Conservation (phyloP, 116 monocot species). For the Cymodocea nodosa region DNA sequence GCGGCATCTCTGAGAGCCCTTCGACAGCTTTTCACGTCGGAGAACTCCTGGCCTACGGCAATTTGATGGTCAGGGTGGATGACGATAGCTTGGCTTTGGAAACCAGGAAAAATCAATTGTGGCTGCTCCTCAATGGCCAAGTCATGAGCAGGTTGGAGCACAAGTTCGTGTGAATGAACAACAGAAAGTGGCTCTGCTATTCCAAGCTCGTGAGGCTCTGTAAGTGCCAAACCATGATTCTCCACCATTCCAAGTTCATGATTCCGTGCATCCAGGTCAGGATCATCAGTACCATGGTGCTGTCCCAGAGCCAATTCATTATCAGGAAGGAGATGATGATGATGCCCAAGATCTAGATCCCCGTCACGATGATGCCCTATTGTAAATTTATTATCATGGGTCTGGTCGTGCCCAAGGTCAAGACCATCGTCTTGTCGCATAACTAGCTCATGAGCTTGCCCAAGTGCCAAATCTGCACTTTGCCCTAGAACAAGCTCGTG, state of each 20-base stretch:
- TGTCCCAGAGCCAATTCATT: constrained; percentile 61
- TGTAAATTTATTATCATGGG: constrained; percentile 34
- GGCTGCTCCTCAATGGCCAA: constrained; percentile 20
- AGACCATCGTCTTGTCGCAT: constrained; percentile 32
- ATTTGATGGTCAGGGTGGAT: constrained; percentile 40
- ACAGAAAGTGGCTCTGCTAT: constrained; percentile 41
- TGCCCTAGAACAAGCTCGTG: constrained; percentile 36
- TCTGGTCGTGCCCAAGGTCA: constrained; percentile 25
- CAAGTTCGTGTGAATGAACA: constrained; percentile 59
- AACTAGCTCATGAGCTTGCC: constrained; percentile 28
- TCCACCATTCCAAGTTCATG: constrained; percentile 49
- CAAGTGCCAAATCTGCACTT: constrained; percentile 21
- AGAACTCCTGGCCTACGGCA: constrained; percentile 73
- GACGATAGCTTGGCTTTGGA: constrained; percentile 43
- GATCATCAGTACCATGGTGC: constrained; percentile 33
- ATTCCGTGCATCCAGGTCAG: constrained; percentile 16
- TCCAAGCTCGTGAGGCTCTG: constrained; percentile 41
- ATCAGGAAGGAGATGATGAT: constrained; percentile 24
- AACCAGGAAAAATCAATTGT: constrained; percentile 30
- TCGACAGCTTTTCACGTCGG: constrained; percentile 90
- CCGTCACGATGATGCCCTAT: constrained; percentile 36
- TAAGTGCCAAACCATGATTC: constrained; percentile 55
- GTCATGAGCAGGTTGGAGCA: constrained; percentile 48
- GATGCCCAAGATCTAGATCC: constrained; percentile 32
- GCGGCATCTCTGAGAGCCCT: constrained; percentile 75